Conservation (phyloP, 2,329 filamentous ascomycete species). For the Sphaerostilbella broomeana region DNA sequence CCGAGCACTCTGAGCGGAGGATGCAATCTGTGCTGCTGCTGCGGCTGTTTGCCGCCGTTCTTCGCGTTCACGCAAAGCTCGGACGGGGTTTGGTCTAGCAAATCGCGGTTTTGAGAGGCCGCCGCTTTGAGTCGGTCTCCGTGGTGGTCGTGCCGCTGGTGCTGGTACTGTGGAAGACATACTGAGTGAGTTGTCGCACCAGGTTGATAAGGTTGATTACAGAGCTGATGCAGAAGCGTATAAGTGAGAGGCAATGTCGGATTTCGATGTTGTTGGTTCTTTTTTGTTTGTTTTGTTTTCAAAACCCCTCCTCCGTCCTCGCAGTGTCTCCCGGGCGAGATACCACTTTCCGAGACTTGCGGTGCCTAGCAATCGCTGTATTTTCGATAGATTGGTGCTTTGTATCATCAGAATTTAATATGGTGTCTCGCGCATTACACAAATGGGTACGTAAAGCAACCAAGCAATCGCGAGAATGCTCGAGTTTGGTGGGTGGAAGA, state of each 20-base stretch:
- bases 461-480: too few relatives aligned
- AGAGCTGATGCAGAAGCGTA: background rate
- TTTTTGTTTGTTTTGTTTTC: too few relatives aligned
- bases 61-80: conserved; percentile 47
- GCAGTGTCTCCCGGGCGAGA: background rate
- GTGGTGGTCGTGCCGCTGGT: conserved; percentile 30
- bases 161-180: conserved; percentile 42
- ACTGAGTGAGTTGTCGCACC: too few relatives aligned
- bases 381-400: too few relatives aligned
- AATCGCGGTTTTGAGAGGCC: conserved; percentile 34
- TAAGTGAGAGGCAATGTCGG: conserved; percentile 11
- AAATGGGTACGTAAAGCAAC: too few relatives aligned
- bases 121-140: conserved; percentile 23
- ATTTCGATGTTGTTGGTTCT: too few relatives aligned
- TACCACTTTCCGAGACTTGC: too few relatives aligned
- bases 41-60: conserved; percentile 36
- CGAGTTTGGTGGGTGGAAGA: conserved; percentile 5
- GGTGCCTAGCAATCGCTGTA: too few relatives aligned
- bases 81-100: conserved; percentile 39
- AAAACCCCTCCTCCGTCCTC: background rate
- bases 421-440: too few relatives aligned
- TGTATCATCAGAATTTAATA: too few relatives aligned
- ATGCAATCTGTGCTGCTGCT: conserved; percentile 21
- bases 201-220: background rate
- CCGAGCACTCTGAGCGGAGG: conserved; percentile 26